Evolutionary conservation across 106 monocot species (phyloP).

Genomic region (Acorus calamus): DNA sequence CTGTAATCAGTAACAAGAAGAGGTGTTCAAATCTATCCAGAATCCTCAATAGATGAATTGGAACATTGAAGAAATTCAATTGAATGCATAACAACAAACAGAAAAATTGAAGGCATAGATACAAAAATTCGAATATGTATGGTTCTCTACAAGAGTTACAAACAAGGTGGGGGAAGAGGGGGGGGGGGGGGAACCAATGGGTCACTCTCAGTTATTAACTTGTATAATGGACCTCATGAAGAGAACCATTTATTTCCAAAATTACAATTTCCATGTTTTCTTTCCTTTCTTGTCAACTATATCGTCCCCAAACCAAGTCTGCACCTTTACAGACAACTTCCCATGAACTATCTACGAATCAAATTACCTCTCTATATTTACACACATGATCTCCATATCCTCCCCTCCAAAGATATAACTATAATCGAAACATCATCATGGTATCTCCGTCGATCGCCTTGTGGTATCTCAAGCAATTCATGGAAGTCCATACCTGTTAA

Average conservation of each 20-base stretch:
- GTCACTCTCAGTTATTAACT: background rate
- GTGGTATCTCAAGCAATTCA: conserved; percentile 79
- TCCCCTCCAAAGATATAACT: conserved; percentile 74
- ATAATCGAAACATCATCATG: conserved; percentile 85
- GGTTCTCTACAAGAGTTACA: background rate
- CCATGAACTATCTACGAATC: no score
- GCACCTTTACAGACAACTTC: conserved; percentile 1
- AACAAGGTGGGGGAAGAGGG: background rate
- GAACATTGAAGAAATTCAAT: no score
- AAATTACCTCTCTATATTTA: conserved; percentile 20
- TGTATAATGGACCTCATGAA: conserved; percentile 7
- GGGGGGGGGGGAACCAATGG: background rate
- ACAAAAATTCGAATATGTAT: no score
- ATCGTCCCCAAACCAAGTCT: background rate
- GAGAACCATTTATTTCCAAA: background rate
- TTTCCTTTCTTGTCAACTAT: background rate
- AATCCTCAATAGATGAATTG: no score
- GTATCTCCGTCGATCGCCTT: conserved; percentile 68
- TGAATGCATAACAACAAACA: no score
- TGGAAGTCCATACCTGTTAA: conserved; percentile 70
- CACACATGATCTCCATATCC: conserved; percentile 74
- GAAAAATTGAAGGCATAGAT: no score
- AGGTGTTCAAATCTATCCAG: no score
- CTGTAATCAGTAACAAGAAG: no score
- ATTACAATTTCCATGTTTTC: background rate